Conservation (phyloP, 495 filamentous ascomycete species). For the Aspergillus olivimuriae region DNA sequence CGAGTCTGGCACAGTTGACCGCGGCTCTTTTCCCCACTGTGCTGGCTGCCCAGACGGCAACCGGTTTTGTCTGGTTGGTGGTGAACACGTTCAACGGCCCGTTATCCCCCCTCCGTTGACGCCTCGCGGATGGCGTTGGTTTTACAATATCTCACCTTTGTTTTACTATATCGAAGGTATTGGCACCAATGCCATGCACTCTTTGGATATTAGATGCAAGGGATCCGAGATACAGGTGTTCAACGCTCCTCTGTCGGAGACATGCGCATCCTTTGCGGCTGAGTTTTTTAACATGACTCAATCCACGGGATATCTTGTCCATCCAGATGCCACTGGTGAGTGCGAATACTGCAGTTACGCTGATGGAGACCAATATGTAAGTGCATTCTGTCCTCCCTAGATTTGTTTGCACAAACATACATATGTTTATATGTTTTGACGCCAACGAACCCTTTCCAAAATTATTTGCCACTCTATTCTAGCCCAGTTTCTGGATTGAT, state of each 20-base stretch:
- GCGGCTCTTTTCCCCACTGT: constrained; percentile 10
- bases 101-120: constrained; percentile 7
- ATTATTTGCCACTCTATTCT: neutral
- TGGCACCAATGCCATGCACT: constrained; percentile 56
- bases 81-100: constrained; percentile 14
- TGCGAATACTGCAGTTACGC: constrained; percentile 52
- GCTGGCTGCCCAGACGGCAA: constrained; percentile 6
- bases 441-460: neutral
- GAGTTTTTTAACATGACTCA: constrained; percentile 29
- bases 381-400: neutral
- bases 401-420: neutral
- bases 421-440: neutral
- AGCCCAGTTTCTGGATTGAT: neutral
- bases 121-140: constrained; percentile 15
- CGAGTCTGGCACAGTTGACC: constrained; percentile 11
- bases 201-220: constrained; percentile 44
- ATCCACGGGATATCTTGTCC: constrained; percentile 47
- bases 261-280: constrained; percentile 52
- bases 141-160: constrained; percentile 14
- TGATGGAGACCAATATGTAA: constrained; percentile 13
- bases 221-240: constrained; percentile 50
- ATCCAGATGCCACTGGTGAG: constrained; percentile 37
- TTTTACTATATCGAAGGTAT: constrained; percentile 42
- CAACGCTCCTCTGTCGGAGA: constrained; percentile 44
- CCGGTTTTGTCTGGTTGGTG: constrained; percentile 14